Percentiles rank a stretch among this genome's conserved stretches.
phyloP scores from a whole-genome alignment of 352 stramenopile genomes.

The Phytophthora chlamydospora region DNA sequence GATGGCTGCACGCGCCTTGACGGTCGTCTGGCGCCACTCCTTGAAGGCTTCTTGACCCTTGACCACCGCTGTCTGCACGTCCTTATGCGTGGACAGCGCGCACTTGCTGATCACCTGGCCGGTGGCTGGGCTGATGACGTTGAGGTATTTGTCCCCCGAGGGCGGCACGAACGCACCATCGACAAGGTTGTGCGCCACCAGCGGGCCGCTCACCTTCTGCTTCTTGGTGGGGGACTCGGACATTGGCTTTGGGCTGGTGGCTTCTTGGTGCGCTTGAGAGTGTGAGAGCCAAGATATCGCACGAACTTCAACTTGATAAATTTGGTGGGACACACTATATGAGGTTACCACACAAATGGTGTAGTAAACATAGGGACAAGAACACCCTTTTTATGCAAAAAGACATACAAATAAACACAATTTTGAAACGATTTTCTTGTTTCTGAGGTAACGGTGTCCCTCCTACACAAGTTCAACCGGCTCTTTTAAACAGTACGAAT shows the following conservation, averaged over 20 bases:
- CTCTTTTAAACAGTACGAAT: too few species aligned
- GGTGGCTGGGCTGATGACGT: slow-evolving; percentile 73
- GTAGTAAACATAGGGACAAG: too few species aligned
- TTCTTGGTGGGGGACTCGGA: slow-evolving; percentile 24
- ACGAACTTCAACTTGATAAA: too few species aligned
- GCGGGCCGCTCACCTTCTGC: slow-evolving; percentile 17
- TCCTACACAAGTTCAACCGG: too few species aligned
- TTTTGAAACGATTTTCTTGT: too few species aligned
- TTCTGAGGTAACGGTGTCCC: too few species aligned
- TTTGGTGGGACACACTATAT: too few species aligned
- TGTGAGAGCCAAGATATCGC: too few species aligned
- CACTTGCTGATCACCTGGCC: slow-evolving; percentile 78
- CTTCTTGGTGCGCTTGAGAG: not conserved
- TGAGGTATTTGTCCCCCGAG: slow-evolving; percentile 44
- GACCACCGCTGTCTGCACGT: slow-evolving; percentile 90
- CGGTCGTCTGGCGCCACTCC: slow-evolving; percentile 90
- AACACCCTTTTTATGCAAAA: too few species aligned
- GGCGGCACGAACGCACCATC: slow-evolving; percentile 64
- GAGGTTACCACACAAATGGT: too few species aligned
- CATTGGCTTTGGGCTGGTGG: slow-evolving; percentile 5
- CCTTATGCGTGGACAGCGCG: slow-evolving; percentile 74
- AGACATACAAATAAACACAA: too few species aligned
- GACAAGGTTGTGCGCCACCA: slow-evolving; percentile 71
- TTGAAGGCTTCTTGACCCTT: slow-evolving; percentile 85
- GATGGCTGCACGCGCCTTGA: slow-evolving; percentile 94